Conservation (phyloP, 805 yeast genomes). For the Candida sonorensis region DNA sequence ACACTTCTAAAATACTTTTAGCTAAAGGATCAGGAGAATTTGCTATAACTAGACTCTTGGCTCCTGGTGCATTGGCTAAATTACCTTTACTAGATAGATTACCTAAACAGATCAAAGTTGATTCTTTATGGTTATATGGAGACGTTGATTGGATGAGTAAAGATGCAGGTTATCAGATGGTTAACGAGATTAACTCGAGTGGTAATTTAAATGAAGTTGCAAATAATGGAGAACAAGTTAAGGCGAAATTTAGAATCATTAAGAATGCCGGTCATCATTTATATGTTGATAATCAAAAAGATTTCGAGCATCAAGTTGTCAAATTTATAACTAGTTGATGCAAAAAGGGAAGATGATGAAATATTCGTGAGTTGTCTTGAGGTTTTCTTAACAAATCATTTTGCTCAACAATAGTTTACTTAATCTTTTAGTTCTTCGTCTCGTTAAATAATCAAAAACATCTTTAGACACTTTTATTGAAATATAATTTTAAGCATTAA, state of each 20-base stretch:
- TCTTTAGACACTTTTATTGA: too few species aligned
- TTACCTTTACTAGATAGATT: constrained; percentile 51
- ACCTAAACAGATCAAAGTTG: constrained; percentile 32
- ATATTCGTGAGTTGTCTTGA: too few species aligned
- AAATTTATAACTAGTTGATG: too few species aligned
- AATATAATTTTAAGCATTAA: too few species aligned
- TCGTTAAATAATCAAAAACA: too few species aligned
- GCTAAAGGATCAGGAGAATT: constrained; percentile 59
- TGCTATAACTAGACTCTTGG: constrained; percentile 53
- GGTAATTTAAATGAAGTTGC: constrained; percentile 7
- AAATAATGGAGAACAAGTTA: constrained; percentile 1
- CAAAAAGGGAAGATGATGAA: too few species aligned
- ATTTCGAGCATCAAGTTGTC: constrained; percentile 22
- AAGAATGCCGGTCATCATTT: constrained; percentile 48
- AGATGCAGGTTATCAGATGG: constrained; percentile 46
- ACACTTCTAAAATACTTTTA: constrained; percentile 45
- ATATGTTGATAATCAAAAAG: constrained; percentile 42
- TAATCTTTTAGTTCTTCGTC: too few species aligned
- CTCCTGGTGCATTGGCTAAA: constrained; percentile 51
- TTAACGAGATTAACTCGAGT: constrained; percentile 25
- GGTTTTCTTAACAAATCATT: too few species aligned
- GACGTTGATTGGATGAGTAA: constrained; percentile 69
- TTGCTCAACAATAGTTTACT: too few species aligned
- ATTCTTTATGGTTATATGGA: constrained; percentile 58
- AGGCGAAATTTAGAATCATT: constrained; percentile 30